phyloP scores from a whole-genome alignment of 2,329 filamentous ascomycete genomes.

The Emergomyces pasteurianus region DNA sequence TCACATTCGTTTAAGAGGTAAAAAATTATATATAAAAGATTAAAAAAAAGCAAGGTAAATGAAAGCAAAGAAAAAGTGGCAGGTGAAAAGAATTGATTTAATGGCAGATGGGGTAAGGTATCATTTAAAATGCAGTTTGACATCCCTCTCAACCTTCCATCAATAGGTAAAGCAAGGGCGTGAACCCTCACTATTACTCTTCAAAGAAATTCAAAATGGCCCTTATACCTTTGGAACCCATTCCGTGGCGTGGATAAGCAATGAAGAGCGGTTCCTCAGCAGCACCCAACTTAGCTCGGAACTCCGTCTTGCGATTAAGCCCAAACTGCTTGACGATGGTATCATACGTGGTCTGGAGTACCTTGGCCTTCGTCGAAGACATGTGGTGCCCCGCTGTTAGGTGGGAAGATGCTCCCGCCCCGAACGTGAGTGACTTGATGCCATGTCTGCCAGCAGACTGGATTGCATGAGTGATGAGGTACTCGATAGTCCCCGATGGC shows the following conservation, averaged over 20 bases:
- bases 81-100: too few relatives aligned
- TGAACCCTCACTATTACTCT: conserved; percentile 28
- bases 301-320: conserved; percentile 73
- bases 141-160: background rate
- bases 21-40: too few relatives aligned
- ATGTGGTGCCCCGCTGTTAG: conserved; percentile 73
- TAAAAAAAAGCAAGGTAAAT: background rate
- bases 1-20: background rate
- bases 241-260: conserved; percentile 74
- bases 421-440: conserved; percentile 65
- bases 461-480: conserved; percentile 62
- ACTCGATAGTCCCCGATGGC: conserved; percentile 78
- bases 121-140: background rate
- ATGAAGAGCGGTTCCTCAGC: conserved; percentile 77
- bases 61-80: background rate
- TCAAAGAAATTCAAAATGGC: conserved; percentile 89
- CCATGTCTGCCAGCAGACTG: conserved; percentile 48
- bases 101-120: too few relatives aligned
- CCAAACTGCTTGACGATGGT: conserved; percentile 70
- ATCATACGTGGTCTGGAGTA: conserved; percentile 72
- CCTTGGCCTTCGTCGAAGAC: conserved; percentile 65
- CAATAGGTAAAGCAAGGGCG: background rate
- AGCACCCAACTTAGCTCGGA: conserved; percentile 81
- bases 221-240: conserved; percentile 68
- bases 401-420: conserved; percentile 63